Evolutionary conservation across 2,329 filamentous ascomycete genomes (phyloP).

Genomic region (Calonectria multiphialidica): DNA sequence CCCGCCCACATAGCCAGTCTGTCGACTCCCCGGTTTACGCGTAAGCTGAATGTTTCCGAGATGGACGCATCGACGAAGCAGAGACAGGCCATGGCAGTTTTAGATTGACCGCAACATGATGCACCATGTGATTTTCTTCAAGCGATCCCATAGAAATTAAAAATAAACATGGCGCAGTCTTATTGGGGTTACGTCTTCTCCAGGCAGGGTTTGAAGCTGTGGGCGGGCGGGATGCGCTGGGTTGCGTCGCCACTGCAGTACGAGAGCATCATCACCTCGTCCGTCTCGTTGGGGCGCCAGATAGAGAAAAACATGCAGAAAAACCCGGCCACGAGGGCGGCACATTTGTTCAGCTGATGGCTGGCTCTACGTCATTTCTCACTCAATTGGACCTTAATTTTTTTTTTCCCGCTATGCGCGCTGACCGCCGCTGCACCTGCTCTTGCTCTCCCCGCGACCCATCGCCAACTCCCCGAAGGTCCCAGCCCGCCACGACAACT

Average conservation of each 20-base stretch:
- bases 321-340: background rate
- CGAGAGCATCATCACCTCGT: background rate
- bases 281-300: background rate
- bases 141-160: background rate
- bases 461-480: constrained; percentile 1
- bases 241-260: background rate
- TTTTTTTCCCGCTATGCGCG: background rate
- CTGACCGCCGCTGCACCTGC: background rate
- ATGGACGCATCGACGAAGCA: background rate
- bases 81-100: background rate
- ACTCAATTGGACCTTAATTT: background rate
- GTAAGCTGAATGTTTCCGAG: background rate
- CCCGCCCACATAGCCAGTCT: background rate
- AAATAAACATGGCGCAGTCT: background rate
- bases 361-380: background rate
- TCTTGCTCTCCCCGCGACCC: background rate
- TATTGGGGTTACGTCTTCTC: background rate
- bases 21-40: background rate
- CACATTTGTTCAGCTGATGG: background rate
- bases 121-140: background rate
- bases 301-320: no score
- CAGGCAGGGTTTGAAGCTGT: background rate
- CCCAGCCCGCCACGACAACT: background rate
- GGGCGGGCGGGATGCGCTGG: background rate
- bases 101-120: background rate